phyloP scores from a whole-genome alignment of 163 green algal species.

The Botryococcus braunii region DNA sequence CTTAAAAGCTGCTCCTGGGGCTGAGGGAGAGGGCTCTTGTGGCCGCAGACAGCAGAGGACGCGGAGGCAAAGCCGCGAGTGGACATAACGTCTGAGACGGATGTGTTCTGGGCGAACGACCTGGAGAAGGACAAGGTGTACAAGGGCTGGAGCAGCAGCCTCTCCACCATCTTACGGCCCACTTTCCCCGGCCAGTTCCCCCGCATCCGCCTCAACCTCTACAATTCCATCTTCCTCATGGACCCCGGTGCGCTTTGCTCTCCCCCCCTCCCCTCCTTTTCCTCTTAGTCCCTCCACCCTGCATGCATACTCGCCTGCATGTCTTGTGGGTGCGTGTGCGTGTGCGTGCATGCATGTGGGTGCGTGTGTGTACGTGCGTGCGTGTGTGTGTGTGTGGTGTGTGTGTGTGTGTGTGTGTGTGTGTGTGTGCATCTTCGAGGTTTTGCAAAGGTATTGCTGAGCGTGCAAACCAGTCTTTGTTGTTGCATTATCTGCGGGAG shows the following conservation, averaged over 20 bases:
- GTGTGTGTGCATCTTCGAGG: too few relatives aligned
- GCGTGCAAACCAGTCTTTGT: too few relatives aligned
- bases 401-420: too few relatives aligned
- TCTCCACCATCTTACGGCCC: constrained; percentile 41
- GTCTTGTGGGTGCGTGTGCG: not conserved
- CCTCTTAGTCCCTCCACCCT: not conserved
- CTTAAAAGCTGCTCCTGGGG: not conserved
- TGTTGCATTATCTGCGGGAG: too few relatives aligned
- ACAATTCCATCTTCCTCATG: constrained; percentile 28
- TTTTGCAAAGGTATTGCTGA: too few relatives aligned
- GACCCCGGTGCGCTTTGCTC: constrained; percentile 13
- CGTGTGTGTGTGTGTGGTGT: not conserved
- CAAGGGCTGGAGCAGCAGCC: constrained; percentile 17
- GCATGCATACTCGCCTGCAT: not conserved
- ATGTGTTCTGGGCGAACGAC: constrained; percentile 55
- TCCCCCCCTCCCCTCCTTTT: not conserved
- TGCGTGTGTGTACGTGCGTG: not conserved
- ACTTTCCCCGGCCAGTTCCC: constrained; percentile 27
- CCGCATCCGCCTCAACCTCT: constrained; percentile 30
- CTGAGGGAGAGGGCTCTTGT: not conserved
- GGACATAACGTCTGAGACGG: constrained; percentile 24
- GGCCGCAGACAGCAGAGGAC: not conserved
- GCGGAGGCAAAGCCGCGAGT: constrained; percentile 21
- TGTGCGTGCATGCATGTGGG: not conserved
- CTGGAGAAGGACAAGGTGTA: constrained; percentile 56